A percentile compares a stretch with the other conserved stretches of the same genome.
phyloP scores from a whole-genome alignment of 768 basidiomycete genomes.

The Mycena venus region DNA sequence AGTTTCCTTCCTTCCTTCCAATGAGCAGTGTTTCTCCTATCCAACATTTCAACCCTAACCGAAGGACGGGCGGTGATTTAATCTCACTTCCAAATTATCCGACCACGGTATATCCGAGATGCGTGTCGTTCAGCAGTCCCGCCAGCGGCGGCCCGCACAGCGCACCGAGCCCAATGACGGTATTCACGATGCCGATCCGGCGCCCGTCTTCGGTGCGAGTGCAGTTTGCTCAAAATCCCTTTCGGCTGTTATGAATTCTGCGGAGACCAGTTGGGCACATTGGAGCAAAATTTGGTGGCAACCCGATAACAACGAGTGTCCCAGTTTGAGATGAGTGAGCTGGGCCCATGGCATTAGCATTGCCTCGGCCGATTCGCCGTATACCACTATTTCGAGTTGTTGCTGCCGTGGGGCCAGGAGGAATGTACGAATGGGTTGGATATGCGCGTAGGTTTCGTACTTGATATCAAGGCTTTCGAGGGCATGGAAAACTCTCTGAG shows the following conservation, averaged over 20 bases:
- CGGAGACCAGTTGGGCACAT: background rate
- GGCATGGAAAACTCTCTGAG: background rate
- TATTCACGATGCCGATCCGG: no score
- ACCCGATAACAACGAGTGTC: background rate
- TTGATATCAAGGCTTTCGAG: conserved; percentile 3
- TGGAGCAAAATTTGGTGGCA: background rate
- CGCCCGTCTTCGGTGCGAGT: background rate
- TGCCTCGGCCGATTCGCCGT: background rate
- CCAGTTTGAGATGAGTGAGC: background rate
- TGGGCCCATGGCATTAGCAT: background rate
- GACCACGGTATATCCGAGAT: no score
- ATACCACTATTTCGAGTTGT: background rate
- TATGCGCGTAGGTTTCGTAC: background rate
- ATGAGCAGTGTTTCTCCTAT: no score
- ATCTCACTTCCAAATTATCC: no score
- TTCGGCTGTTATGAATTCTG: background rate
- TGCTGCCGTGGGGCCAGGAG: background rate
- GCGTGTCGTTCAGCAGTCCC: no score
- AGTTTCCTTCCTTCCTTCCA: no score
- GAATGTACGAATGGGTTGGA: background rate
- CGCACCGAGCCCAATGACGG: no score
- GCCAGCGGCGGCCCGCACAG: background rate
- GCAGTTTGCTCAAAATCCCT: background rate
- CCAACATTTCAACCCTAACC: no score
- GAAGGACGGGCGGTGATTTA: no score